Percentiles rank a stretch among this genome's conserved stretches.
Evolutionary conservation across 495 filamentous ascomycete species (phyloP).

Genomic region (Aspergillus coremiiformis): DNA sequence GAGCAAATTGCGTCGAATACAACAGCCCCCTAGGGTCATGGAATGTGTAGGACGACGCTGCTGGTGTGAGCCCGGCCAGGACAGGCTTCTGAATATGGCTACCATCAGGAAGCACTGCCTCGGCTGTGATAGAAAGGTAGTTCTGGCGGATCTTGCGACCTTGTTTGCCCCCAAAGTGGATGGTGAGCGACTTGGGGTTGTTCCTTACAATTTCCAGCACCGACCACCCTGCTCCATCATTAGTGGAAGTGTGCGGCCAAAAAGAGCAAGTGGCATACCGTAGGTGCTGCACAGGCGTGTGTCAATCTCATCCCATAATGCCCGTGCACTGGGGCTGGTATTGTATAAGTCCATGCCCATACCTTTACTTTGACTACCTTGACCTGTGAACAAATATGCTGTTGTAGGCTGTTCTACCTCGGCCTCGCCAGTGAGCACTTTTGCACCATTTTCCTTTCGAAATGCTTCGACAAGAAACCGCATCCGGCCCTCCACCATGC

Average conservation of each 20-base stretch:
- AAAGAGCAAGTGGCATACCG: constrained; percentile 18
- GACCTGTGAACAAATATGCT: constrained; percentile 40
- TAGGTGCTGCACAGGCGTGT: constrained; percentile 26
- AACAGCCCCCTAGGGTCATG: constrained; percentile 25
- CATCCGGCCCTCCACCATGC: constrained; percentile 30
- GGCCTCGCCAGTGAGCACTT: constrained; percentile 28
- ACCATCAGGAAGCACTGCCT: constrained; percentile 11
- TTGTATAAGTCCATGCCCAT: constrained; percentile 41
- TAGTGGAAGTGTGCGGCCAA: background rate
- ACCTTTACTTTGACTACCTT: constrained; percentile 32
- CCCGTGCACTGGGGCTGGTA: constrained; percentile 22
- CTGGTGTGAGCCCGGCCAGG: constrained; percentile 16
- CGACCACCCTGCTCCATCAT: constrained; percentile 23
- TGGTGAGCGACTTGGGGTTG: constrained; percentile 33
- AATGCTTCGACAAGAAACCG: constrained; percentile 19
- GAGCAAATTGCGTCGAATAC: constrained; percentile 36
- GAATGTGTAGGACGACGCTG: constrained; percentile 29
- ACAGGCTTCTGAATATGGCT: constrained; percentile 8
- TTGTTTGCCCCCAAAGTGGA: constrained; percentile 34
- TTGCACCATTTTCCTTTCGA: constrained; percentile 19
- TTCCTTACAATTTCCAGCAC: constrained; percentile 31
- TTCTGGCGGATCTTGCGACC: constrained; percentile 31
- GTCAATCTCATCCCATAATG: constrained; percentile 36
- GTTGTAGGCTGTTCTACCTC: constrained; percentile 30
- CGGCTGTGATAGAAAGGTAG: constrained; percentile 25